A percentile compares a stretch with the other conserved stretches of the same genome.
Evolutionary conservation across 176 grass and related monocot genomes (phyloP).

Genomic region (Poa annua): DNA sequence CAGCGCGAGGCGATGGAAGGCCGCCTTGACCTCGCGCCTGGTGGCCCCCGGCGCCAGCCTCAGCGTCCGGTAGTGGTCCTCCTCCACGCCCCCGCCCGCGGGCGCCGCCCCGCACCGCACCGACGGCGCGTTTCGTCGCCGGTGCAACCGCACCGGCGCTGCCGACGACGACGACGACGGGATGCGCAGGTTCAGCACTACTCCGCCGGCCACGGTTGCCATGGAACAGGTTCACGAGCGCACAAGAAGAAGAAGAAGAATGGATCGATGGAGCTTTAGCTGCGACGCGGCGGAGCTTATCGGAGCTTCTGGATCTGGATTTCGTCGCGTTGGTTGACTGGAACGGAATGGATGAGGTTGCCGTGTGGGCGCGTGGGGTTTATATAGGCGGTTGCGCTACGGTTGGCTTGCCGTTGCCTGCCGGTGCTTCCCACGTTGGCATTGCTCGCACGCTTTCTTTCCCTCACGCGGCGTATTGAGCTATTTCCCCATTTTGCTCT

Average conservation of each 20-base stretch:
- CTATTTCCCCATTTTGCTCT: no score
- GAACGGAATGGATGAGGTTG: not conserved
- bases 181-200: not conserved
- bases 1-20: constrained; percentile 63
- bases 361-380: not conserved
- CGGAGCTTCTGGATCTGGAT: not conserved
- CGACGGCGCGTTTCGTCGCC: not conserved
- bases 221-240: not conserved
- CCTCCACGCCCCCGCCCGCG: not conserved
- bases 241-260: not conserved
- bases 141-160: not conserved
- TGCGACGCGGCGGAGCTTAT: not conserved
- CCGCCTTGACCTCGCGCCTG: constrained; percentile 60
- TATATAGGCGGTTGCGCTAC: constrained; percentile 27
- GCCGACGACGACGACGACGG: not conserved
- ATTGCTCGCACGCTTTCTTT: not conserved
- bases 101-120: not conserved
- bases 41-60: constrained; percentile 50
- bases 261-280: not conserved
- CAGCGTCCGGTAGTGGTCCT: constrained; percentile 53
- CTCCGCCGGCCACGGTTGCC: constrained; percentile 25
- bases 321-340: no score
- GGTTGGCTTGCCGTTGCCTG: not conserved
- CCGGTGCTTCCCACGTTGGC: constrained; percentile 14
- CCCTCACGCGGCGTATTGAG: no score